Evolutionary conservation across 495 filamentous ascomycete species (phyloP).

Genomic region (Neurospora sublineolata): DNA sequence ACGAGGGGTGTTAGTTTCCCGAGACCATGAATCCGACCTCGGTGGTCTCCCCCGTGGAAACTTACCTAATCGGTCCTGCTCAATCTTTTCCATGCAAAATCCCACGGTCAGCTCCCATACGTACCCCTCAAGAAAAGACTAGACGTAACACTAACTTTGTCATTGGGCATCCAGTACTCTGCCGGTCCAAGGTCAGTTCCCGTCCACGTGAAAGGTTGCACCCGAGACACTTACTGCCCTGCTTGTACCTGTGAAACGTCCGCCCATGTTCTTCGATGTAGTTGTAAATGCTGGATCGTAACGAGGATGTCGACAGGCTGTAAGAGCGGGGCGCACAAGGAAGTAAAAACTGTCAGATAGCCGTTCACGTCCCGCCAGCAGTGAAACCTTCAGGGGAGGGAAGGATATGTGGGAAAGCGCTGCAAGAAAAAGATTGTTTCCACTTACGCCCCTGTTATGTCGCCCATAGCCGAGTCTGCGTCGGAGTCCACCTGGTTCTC

Average conservation of each 20-base stretch:
- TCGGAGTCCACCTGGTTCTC: constrained; percentile 4
- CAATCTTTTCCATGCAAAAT: constrained; percentile 16
- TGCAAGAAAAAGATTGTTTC: background rate
- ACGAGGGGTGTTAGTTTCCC: background rate
- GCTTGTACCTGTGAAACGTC: constrained; percentile 26
- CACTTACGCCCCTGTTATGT: constrained; percentile 1
- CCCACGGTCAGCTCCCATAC: background rate
- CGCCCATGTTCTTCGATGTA: constrained; percentile 22
- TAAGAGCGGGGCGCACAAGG: background rate
- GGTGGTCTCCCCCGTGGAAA: background rate
- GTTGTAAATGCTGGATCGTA: constrained; percentile 9
- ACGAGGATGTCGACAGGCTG: constrained; percentile 5
- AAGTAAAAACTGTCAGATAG: background rate
- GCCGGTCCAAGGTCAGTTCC: background rate
- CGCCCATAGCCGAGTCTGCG: constrained; percentile 5
- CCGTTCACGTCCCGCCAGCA: background rate
- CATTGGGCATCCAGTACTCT: constrained; percentile 23
- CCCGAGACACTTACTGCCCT: constrained; percentile 21
- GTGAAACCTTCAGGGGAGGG: background rate
- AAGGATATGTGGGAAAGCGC: background rate
- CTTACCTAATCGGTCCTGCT: constrained; percentile 35
- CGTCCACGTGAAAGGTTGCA: background rate
- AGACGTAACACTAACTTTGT: constrained; percentile 12
- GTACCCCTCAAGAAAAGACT: background rate
- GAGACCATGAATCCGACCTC: background rate